Conservation (phyloP, 495 filamentous ascomycete species). For the Penicillium maclennaniae region DNA sequence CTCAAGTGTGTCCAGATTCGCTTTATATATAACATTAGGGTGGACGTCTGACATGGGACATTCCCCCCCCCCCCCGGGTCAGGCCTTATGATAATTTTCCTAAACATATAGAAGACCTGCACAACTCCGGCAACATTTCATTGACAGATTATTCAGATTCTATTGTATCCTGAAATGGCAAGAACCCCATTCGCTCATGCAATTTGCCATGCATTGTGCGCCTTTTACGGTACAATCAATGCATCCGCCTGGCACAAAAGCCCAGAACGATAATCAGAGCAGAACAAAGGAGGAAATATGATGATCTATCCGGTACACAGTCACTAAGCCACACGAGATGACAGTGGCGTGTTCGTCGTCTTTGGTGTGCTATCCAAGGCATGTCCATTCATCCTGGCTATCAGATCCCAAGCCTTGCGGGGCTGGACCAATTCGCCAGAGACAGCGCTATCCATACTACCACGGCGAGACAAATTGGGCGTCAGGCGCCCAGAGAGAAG, state of each 20-base stretch:
- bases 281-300: not conserved
- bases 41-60: not conserved
- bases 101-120: not conserved
- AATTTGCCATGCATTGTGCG: not conserved
- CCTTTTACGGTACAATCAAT: not conserved
- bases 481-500: slow-evolving; percentile 41
- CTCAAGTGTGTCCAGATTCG: not conserved
- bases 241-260: not conserved
- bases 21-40: not conserved
- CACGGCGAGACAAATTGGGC: slow-evolving; percentile 36
- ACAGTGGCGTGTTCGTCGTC: slow-evolving; percentile 12
- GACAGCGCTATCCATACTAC: slow-evolving; percentile 38
- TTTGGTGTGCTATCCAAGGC: slow-evolving; percentile 14
- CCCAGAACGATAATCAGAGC: not conserved
- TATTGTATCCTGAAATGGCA: not conserved
- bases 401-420: slow-evolving; percentile 25
- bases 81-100: not conserved
- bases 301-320: not conserved
- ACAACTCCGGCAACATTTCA: not conserved
- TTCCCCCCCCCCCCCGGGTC: not conserved
- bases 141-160: not conserved
- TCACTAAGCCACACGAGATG: slow-evolving; percentile 21
- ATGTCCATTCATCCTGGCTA: slow-evolving; percentile 30
- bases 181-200: slow-evolving; percentile 1
- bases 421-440: slow-evolving; percentile 31